Evolutionary conservation across 352 stramenopile genomes (phyloP), one percentile per base, ranked within the genome.

Genomic region (Globisporangium rhizosaccharum): DNA sequence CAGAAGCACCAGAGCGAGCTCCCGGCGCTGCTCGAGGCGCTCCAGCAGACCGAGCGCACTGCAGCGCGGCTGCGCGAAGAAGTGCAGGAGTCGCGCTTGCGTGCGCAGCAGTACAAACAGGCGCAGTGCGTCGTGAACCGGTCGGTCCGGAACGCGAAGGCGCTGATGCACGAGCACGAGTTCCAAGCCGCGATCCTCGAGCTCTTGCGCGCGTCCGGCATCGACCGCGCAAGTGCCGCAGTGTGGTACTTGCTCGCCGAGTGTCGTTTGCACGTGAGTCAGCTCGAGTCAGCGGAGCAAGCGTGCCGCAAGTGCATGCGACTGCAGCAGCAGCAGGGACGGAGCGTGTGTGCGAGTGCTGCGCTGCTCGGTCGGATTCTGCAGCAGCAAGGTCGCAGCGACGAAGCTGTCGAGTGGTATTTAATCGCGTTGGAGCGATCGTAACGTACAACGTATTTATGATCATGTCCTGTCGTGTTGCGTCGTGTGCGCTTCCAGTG

Each of bases 351-450:
- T 12, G 20, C 51, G 37, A 49, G 68, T 25, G 67, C 84, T 18
- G 75, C 70, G 49, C 69, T 87, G 47, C 59, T 87, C 15, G 77
- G 75, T 9, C 70, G 63, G 25, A 77, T 87, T 28, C 53, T 87
- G 73, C 70, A 83, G 30, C 61, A 78, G 51, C 72, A 73, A 49
- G 77, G 75, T 2, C 71, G 68, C 45, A 56, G 72, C 36, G 73
- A 85, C 48, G 72, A 84, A 54, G 77, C 77, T 39, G 72, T 84
- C 71, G 62, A 80, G 58, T 87, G 74, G 72, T 87, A 79, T 79
- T 75, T 81, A 74, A 75, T 63, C 62, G 73, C 73, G 53, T 68
- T 87, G 53, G 71, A 75, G 53, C 76, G 70, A 56, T 72, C 68
- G 39, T 15, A 53, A 51, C 36, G 20, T 47, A 39, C 44, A 17